Evolutionary conservation across 768 basidiomycete species (phyloP), one percentile per base, ranked within the genome.

Genomic region (Ramaria rubella): DNA sequence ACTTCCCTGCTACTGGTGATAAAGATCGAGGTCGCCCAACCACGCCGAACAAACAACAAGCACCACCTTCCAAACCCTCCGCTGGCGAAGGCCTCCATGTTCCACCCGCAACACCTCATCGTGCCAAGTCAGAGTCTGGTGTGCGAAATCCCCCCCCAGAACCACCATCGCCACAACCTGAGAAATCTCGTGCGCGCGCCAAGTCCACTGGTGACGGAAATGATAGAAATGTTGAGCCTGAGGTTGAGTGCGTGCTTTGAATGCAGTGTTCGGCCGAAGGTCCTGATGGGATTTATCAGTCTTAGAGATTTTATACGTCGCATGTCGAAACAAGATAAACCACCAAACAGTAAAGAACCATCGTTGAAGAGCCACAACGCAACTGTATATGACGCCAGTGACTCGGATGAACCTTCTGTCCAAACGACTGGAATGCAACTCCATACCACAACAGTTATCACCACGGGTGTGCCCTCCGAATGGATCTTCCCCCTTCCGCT

Each of bases 401-500:
- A 56, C 21, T 29, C 43, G 17, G 26, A 48, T 5, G 44, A 31
- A 6, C 44, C 45, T 4, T 76, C 76, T 12, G 68, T 79, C 17
- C 68, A 56, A 21, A 62, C 57, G 12, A 40, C 40, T 45, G 56
- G 56, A 29, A 54, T 54, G 30, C 61, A 62, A 11, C 53, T 62
- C 19, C 34, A 57, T 66, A 77, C 62, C 69, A 44, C 75, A 58
- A 60, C 75, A 58, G 75, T 75, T 26, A 60, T 65, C 40, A 73
- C 76, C 29, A 77, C 77, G 59, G 36, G 43, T 1, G 48, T 62
- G 19, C 63, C 64, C 4, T 42, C 56, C 12, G 85, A 86, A 65
- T 87, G 85, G 83, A 71, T 78, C n/a, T 86, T 84, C 69, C 78
- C 82, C 0, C 76, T 87, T 5, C 71, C 74, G 17, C 68, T 86